phyloP scores from a whole-genome alignment of 805 yeast genomes.

The Lachancea quebecensis region DNA sequence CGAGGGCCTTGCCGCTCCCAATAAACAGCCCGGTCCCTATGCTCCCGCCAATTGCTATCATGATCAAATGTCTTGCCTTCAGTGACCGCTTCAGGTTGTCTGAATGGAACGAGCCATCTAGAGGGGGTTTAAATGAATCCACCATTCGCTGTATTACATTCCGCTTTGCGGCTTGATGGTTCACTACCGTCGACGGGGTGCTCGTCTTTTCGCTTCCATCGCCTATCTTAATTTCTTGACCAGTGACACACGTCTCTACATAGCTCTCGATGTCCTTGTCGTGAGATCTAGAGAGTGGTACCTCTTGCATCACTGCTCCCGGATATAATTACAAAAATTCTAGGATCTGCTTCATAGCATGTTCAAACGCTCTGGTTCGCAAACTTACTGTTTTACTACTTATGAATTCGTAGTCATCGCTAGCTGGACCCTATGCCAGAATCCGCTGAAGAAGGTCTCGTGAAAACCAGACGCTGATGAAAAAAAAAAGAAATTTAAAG shows the following conservation, averaged over 20 bases:
- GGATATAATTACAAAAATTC: background rate
- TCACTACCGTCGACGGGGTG: background rate
- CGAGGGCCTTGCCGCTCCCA: slow-evolving; percentile 50
- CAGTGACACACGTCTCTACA: background rate
- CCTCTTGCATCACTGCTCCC: background rate
- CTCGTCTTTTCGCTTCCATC: background rate
- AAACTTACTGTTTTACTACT: too few species aligned
- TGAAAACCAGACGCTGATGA: too few species aligned
- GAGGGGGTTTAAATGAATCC: slow-evolving; percentile 16
- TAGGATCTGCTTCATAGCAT: too few species aligned
- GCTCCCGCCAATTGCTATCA: slow-evolving; percentile 75
- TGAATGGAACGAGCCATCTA: slow-evolving; percentile 13
- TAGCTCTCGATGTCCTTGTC: background rate
- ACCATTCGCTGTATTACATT: slow-evolving; percentile 10
- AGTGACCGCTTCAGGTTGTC: slow-evolving; percentile 35
- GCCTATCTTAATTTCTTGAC: slow-evolving; percentile 1
- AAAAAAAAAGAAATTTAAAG: too few species aligned
- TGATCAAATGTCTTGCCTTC: slow-evolving; percentile 60
- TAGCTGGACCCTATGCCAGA: too few species aligned
- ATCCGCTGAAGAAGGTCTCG: too few species aligned
- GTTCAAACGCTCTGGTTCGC: too few species aligned
- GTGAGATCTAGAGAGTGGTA: background rate
- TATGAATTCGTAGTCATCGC: too few species aligned
- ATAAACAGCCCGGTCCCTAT: slow-evolving; percentile 66
- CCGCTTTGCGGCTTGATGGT: background rate